Evolutionary conservation across 2,329 filamentous ascomycete genomes (phyloP).

Genomic region (Dothideomycetes sp.): DNA sequence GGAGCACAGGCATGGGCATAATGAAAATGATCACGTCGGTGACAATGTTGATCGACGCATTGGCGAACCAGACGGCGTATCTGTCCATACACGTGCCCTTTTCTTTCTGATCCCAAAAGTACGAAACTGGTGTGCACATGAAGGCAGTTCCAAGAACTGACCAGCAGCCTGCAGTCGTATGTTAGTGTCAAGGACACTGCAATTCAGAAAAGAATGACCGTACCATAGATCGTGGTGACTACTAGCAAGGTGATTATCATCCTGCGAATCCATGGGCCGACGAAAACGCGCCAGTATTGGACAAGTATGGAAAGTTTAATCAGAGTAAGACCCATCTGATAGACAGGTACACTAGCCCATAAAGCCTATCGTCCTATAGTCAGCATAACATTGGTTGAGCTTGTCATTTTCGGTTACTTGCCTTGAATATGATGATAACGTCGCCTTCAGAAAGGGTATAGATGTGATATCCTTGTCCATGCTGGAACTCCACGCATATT

Average conservation of each 20-base stretch:
- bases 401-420: background rate
- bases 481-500: conserved; percentile 9
- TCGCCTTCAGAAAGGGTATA: conserved; percentile 4
- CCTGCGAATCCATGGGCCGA: conserved; percentile 25
- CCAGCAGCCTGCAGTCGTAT: conserved; percentile 12
- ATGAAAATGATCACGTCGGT: conserved; percentile 24
- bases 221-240: conserved; percentile 21
- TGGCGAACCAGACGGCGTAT: conserved; percentile 32
- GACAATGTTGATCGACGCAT: conserved; percentile 23
- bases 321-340: conserved; percentile 25
- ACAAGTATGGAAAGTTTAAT: conserved; percentile 36
- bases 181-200: too few species aligned
- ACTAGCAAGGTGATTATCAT: conserved; percentile 17
- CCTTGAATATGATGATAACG: conserved; percentile 4
- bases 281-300: conserved; percentile 39
- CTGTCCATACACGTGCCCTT: conserved; percentile 26
- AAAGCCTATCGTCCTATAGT: conserved; percentile 6
- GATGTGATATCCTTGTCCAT: conserved; percentile 8
- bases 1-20: conserved; percentile 23
- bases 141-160: conserved; percentile 27
- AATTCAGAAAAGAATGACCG: too few species aligned
- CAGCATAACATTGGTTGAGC: background rate
- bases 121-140: conserved; percentile 29
- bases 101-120: conserved; percentile 27
- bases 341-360: conserved; percentile 25